Evolutionary conservation across 352 stramenopile species (phyloP), one percentile per base, ranked within the genome.

Genomic region (Blastocystis sp.): DNA sequence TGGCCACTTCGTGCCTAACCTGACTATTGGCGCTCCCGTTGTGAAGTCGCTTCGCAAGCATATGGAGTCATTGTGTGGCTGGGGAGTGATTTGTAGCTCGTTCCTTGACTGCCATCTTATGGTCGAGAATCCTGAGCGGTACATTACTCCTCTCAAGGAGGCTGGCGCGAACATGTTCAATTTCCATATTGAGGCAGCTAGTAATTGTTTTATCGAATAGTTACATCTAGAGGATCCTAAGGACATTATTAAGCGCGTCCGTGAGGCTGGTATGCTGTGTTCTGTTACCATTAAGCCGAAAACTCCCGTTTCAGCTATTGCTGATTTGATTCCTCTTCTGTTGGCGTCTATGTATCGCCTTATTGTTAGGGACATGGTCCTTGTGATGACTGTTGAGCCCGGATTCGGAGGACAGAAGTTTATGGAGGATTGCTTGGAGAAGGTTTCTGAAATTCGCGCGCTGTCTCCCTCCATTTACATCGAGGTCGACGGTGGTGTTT

Each of bases 61-160:
- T 89, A 95, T 93, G 11, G n/a, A 34, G 63, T 70, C 10, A n/a
- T 43, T 21, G 38, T 7, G 19, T 11, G 21, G 42, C 61, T 19
- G 10, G 57, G 0, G 24, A 7, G 57, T 81, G 4, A 81, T 52
- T 90, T 90, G 61, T 90, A 87, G 84, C 43, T 93, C 93, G 4
- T 97, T 96, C 89, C 95, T 99, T 77, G 96, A 98, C 91, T 97
- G 94, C 91, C 96, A 99, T 92, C 95, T 99, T 92, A 99, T 99
- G 96, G 95, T 98, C 28, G 93, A 92, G 66, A 94, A 98, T 89
- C 95, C 95, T 2, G 94, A 95, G 89, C 94, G 97, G 90, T 98
- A 95, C 95, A 94, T 99, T 38, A 90, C 94, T 19, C 94, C 96
- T 87, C 96, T 99, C 81, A 94, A 95, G 10, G 94, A 96, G 71